Conservation (phyloP, 441 rosid species). For the Corymbia calophylla region DNA sequence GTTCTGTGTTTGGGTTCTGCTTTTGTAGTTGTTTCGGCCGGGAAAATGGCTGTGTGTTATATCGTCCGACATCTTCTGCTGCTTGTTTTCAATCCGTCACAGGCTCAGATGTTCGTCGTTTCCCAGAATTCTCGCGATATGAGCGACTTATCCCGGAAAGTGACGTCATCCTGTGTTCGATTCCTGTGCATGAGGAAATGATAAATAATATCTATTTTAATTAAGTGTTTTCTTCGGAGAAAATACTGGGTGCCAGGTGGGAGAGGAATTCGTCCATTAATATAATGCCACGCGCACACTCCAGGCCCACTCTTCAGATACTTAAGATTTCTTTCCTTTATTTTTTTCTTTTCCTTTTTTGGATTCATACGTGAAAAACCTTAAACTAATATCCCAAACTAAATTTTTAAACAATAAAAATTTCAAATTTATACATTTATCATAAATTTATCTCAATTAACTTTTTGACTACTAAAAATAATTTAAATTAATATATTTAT, state of each 20-base stretch:
- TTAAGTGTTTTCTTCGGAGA: not conserved
- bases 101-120: not conserved
- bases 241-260: not conserved
- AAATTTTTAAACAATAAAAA: no score
- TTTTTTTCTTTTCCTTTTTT: no score
- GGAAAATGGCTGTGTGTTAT: not conserved
- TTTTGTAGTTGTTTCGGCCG: not conserved
- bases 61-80: not conserved
- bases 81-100: not conserved
- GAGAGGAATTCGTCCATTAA: not conserved
- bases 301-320: not conserved
- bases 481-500: no score
- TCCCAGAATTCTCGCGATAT: not conserved
- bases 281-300: not conserved
- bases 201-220: not conserved
- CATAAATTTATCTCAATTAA: no score
- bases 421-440: no score
- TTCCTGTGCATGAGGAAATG: not conserved
- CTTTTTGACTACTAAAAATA: no score
- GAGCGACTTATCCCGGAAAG: not conserved
- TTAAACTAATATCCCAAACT: no score
- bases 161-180: not conserved
- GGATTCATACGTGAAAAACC: no score
- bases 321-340: no score
- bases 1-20: not conserved